These are phyloP conservation scores for Typha latifolia DNA, from an alignment of 176 grass and related monocot genomes.

Conservation along the genomic window DNA sequence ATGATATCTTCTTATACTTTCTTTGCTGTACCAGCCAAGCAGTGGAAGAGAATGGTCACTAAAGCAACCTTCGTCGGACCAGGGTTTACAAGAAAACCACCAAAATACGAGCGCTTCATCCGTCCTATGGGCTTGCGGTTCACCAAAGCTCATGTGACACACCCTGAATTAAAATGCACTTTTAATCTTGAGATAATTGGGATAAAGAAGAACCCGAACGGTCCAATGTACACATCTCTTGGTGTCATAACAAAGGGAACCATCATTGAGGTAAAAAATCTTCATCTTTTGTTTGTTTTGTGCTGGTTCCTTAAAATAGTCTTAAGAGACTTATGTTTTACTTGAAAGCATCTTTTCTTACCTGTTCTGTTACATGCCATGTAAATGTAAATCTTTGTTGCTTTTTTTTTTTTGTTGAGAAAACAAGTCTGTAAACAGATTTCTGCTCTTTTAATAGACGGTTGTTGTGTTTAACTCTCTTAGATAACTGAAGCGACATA, in stretches of 20 bases:
- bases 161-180: constrained; percentile 86
- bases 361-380: neutral
- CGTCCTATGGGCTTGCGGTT: constrained; percentile 74
- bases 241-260: constrained; percentile 85
- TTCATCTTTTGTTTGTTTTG: neutral
- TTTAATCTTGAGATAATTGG: constrained; percentile 88
- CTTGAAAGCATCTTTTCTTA: neutral
- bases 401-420: too few species aligned
- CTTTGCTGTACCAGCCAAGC: constrained; percentile 45
- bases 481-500: too few species aligned
- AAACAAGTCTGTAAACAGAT: too few species aligned
- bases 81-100: constrained; percentile 91
- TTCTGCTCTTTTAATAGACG: too few species aligned
- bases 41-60: constrained; percentile 96
- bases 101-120: constrained; percentile 84
- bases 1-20: neutral
- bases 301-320: neutral
- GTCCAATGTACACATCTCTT: constrained; percentile 89
- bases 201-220: constrained; percentile 92
- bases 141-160: constrained; percentile 81
- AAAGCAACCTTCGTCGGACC: constrained; percentile 81
- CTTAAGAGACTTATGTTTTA: neutral
- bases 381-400: too few species aligned
- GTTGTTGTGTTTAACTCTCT: too few species aligned
- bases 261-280: constrained; percentile 63